phyloP scores from a whole-genome alignment of 495 filamentous ascomycete species.

The Amniculicola lignicola region DNA sequence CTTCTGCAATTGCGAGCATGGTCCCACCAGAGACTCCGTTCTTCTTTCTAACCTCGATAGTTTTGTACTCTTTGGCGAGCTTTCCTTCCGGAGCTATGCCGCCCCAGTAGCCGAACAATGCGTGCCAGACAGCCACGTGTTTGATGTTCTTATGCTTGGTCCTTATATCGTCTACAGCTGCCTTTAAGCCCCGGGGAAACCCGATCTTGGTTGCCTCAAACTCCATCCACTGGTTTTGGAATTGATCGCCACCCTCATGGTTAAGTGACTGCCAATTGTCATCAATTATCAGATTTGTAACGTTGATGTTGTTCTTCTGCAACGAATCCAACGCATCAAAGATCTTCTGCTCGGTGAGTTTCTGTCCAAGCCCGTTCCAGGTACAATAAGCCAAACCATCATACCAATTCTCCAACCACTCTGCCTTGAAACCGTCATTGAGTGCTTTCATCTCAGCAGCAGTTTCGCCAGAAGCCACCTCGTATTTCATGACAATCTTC shows the following conservation, averaged over 20 bases:
- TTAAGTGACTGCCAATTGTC: slow-evolving; percentile 90
- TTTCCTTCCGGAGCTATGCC: slow-evolving; percentile 70
- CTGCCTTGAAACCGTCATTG: slow-evolving; percentile 51
- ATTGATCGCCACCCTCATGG: slow-evolving; percentile 48
- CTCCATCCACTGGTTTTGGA: slow-evolving; percentile 55
- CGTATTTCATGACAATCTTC: slow-evolving; percentile 53
- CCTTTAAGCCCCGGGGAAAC: slow-evolving; percentile 76
- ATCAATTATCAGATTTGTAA: slow-evolving; percentile 46
- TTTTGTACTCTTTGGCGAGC: slow-evolving; percentile 75
- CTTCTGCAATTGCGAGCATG: slow-evolving; percentile 70
- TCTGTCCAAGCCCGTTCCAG: slow-evolving; percentile 88
- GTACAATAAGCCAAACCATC: slow-evolving; percentile 84
- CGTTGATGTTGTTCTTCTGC: slow-evolving; percentile 66
- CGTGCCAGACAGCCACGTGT: slow-evolving; percentile 93
- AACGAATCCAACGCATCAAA: slow-evolving; percentile 68
- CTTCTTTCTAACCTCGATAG: slow-evolving; percentile 59
- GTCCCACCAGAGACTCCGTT: slow-evolving; percentile 55
- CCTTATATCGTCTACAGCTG: slow-evolving; percentile 65
- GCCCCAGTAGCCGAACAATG: slow-evolving; percentile 94
- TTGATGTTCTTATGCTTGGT: slow-evolving; percentile 67
- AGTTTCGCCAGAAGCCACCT: slow-evolving; percentile 30
- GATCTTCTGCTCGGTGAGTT: slow-evolving; percentile 76
- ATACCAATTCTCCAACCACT: slow-evolving; percentile 86
- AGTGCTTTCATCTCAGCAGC: slow-evolving; percentile 43
- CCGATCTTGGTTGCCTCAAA: slow-evolving; percentile 82